Base-by-base conservation (phyloP, 2,329 filamentous ascomycete genomes). In the Paramyrothecium sp. region DNA sequence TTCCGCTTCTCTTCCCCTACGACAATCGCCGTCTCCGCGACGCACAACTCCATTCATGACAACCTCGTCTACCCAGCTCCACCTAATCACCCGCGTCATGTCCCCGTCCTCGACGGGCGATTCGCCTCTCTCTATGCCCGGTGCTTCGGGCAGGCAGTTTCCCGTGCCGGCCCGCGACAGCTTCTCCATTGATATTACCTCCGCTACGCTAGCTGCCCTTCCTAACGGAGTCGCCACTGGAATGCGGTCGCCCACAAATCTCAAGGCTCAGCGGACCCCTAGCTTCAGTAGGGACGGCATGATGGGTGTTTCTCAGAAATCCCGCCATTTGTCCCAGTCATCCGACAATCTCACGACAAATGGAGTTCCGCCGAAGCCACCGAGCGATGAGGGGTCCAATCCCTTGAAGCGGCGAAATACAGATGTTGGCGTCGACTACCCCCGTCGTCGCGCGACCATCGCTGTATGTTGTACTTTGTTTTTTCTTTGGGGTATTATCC, bases 391-490 rank as follows among this genome's bases (percentile, higher is more conserved):
- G 65, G 79, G 79, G 55, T 76, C 80, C 23, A 84, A 84, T 61
- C 83, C 84, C 44, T 73, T 86, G 30, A 87, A 88, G 72, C 78
- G 85, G 65, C 81, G 85, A 63, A 86, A 84, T 65, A 85, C 83
- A 13, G 85, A 88, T 65, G 81, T 78, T 38, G 81, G 80, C 19
- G 76, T 87, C 51, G 85, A 88, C 69, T 89, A 88, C 67, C 86
- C 86, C 17, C 79, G 86, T 62, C 77, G 86, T 62, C 78, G 86
- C 68, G 86, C 86, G 46, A 88, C 84, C 26, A 89, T 89, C 66
- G 86, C 86, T 64, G 85, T 88, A 80, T 67, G 86, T 86, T 64
- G 85, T 88, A 80, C 63, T 84, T 78, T 17, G 46, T 51, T 8
- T 21, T 33, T 10, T 11, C 44, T 21, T 10, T 26, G 3, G 17